Evolutionary conservation across 2,329 filamentous ascomycete genomes (phyloP).

Genomic region (Aspergillus sojae): DNA sequence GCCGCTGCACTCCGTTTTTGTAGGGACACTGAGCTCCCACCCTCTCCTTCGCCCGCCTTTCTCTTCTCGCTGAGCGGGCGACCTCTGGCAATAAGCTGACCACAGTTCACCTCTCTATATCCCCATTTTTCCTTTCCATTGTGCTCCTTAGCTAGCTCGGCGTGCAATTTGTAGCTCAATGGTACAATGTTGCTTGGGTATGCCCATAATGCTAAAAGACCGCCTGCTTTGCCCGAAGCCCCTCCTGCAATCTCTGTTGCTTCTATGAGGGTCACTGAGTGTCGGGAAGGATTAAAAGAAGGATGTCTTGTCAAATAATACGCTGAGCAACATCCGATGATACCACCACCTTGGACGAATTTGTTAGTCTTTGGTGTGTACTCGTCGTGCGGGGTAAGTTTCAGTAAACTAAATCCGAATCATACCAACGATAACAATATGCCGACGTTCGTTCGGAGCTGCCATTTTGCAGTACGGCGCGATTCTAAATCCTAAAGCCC

Average conservation of each 20-base stretch:
- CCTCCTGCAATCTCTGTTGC: slow-evolving; percentile 83
- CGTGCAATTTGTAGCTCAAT: slow-evolving; percentile 80
- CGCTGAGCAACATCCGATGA: slow-evolving; percentile 88
- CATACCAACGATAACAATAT: slow-evolving; percentile 47
- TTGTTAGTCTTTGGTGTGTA: slow-evolving; percentile 18
- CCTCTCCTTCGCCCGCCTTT: slow-evolving; percentile 25
- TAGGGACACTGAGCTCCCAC: slow-evolving; percentile 51
- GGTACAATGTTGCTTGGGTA: slow-evolving; percentile 84
- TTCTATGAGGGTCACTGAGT: slow-evolving; percentile 84
- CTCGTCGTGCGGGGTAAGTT: slow-evolving; percentile 26
- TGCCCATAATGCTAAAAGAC: slow-evolving; percentile 86
- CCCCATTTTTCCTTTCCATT: slow-evolving; percentile 80
- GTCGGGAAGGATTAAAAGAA: slow-evolving; percentile 71
- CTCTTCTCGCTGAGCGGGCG: slow-evolving; percentile 41
- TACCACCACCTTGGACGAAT: slow-evolving; percentile 70
- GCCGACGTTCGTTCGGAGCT: slow-evolving; percentile 31
- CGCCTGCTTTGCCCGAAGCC: slow-evolving; percentile 92
- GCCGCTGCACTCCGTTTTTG: slow-evolving; percentile 60
- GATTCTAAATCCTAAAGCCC: slow-evolving; percentile 18
- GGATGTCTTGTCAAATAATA: slow-evolving; percentile 90
- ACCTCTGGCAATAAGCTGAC: slow-evolving; percentile 60
- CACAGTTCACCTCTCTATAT: slow-evolving; percentile 78
- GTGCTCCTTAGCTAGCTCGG: slow-evolving; percentile 81
- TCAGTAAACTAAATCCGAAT: slow-evolving; percentile 2
- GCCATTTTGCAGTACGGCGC: slow-evolving; percentile 33